Base-by-base conservation (phyloP, 106 monocot species). In the Dendrobium huoshanense region DNA sequence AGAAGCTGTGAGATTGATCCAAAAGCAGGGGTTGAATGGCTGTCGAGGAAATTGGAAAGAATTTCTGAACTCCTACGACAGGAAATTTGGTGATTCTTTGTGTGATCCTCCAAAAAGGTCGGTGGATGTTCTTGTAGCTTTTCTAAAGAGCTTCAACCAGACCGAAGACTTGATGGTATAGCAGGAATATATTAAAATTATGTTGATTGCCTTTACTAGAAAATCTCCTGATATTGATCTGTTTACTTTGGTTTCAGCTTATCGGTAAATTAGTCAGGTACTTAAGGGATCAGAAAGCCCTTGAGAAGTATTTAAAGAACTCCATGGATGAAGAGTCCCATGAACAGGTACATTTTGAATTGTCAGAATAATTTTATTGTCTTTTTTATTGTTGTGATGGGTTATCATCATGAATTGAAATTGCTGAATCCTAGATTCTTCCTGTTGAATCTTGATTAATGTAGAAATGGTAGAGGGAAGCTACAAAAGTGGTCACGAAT, bases 1-100 rank as follows among this genome's bases (percentile, higher is more conserved):
- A 16, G 88, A 86, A 44, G 79, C 91, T 24, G 94, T 94, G 33
- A 89, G 82, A 59, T 54, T 89, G 7, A 78, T 81, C 24, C 94
- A 94, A 78, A 94, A 91, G 47, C 48, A 70, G 9, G 83, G 84
- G 7, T 18, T 91, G 51, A 83, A 81, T 67, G 89, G 94, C 20
- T 40, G 58, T 2, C 81, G 81, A 59, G 94, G 94, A 40, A 86
- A 86, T 15, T 94, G 94, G 89, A 91, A 94, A 51, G 89, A 89
- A n/a, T 94, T 87, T 81, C 42, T 94, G 61, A 67, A 72, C 4
- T 19, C 27, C 15, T 44, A 82, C 45, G 89, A 89, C 77, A 84
- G 67, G 59, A 80, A 85, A 44, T 82, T 91, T 44, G 94, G 94
- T 45, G 75, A 61, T 61, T 27, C 75, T 18, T 49, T 89, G 15